Base-by-base conservation (phyloP, 2,329 filamentous ascomycete species). In the Microascus cirrosus region DNA sequence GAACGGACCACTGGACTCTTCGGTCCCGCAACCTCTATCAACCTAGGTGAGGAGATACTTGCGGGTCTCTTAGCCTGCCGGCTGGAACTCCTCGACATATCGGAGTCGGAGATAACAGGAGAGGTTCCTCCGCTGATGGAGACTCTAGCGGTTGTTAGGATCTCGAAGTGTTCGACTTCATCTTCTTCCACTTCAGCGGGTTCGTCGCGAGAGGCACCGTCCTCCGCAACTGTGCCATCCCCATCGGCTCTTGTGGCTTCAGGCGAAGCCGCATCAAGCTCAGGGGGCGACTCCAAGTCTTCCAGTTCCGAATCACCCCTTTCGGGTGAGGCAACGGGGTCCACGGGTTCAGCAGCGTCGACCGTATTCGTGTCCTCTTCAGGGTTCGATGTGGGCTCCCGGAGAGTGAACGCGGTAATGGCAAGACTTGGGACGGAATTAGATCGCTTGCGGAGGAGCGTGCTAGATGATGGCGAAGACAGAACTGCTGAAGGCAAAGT, bases 151-250 rank as follows among this genome's bases (percentile, higher is more conserved):
- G 80, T 81, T 0, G 78, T 83, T 58, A 84, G 61, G 34, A 84
- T 80, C 63, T 82, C 73, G 2, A 80, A 78, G 63, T 81, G 76
- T 75, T 88, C 79, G 66, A 81, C 67, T 73, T 64, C 24, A 62
- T 54, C 39, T 7, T 61, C 59, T 24, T 59, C 34, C 18, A 54
- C 56, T 6, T 59, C 59, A 53, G n/a, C 20, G 20, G n/a, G 35
- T 10, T 25, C 6, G 25, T 58, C 51, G 39, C n/a, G 8, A 56
- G 39, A 50, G 5, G 24, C 32, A 10, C 32, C 15, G 28, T 48
- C 12, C 25, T 59, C 20, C 24, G 36, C 42, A 53, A 32, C 13
- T 35, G 58, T 28, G 25, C 48, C 36, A 13, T 13, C 32, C 52
- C 13, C 18, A 50, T 54, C 36, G 13, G 18, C 15, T 25, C 22